Conservation (phyloP, 164 flowering plant genomes). For the Aristolochia fimbriata region DNA sequence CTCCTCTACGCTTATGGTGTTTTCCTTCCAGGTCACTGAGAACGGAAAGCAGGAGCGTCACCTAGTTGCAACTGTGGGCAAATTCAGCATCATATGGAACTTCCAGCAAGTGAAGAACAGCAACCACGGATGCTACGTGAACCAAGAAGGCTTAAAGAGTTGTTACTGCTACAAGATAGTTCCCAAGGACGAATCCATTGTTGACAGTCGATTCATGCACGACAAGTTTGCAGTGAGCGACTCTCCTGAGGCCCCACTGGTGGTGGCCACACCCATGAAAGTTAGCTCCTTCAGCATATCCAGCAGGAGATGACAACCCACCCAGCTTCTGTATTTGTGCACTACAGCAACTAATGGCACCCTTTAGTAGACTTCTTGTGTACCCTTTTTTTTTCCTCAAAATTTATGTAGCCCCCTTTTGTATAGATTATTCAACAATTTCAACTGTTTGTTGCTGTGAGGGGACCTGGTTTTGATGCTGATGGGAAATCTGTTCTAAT, state of each 20-base stretch:
- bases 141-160: slow-evolving; percentile 87
- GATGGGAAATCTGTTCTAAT: too few species aligned
- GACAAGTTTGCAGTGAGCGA: slow-evolving; percentile 69
- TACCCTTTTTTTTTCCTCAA: background rate
- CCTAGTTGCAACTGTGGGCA: slow-evolving; percentile 86
- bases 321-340: too few species aligned
- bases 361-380: background rate
- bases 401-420: too few species aligned
- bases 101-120: slow-evolving; percentile 87
- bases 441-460: too few species aligned
- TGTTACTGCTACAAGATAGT: slow-evolving; percentile 93
- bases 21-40: slow-evolving; percentile 52
- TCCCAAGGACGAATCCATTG: slow-evolving; percentile 77
- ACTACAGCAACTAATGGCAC: too few species aligned
- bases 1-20: too few species aligned
- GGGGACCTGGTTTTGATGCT: too few species aligned
- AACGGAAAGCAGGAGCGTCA: slow-evolving; percentile 85
- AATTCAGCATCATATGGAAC: slow-evolving; percentile 85
- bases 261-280: slow-evolving; percentile 91
- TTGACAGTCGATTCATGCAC: slow-evolving; percentile 96
- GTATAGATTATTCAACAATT: too few species aligned
- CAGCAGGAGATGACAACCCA: slow-evolving; percentile 29
- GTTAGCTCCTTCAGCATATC: slow-evolving; percentile 92
- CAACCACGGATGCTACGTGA: slow-evolving; percentile 71
- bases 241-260: slow-evolving; percentile 94